Percentiles rank a stretch among this genome's conserved stretches.
phyloP scores from a whole-genome alignment of 305 asterid genomes.

The Lippia alba region DNA sequence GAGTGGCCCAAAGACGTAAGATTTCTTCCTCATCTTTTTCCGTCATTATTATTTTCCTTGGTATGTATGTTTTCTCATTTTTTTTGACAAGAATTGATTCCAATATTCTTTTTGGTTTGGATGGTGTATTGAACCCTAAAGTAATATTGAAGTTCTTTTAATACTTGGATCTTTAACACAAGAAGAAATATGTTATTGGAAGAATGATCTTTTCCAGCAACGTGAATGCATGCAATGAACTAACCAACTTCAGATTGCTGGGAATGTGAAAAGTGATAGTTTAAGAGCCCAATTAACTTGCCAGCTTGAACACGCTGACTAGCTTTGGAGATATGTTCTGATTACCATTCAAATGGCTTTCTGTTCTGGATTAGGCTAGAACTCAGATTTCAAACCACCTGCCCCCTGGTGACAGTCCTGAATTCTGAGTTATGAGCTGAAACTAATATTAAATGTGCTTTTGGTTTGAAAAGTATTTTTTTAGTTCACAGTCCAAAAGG shows the following conservation, averaged over 20 bases:
- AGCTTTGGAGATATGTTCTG: neutral
- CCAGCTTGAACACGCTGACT: neutral
- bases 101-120: constrained; percentile 31
- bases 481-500: neutral
- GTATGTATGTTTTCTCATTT: constrained; percentile 10
- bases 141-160: constrained; percentile 2
- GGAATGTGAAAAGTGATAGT: neutral
- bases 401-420: neutral
- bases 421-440: neutral
- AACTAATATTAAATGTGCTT: neutral
- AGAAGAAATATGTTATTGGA: constrained; percentile 23
- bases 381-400: neutral
- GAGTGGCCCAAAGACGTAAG: constrained; percentile 99
- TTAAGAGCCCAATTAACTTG: neutral
- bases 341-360: neutral
- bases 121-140: constrained; percentile 12
- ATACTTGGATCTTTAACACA: constrained; percentile 13
- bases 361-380: neutral
- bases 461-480: neutral
- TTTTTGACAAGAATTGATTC: constrained; percentile 23
- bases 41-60: constrained; percentile 25
- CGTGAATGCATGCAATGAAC: neutral
- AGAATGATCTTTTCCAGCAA: neutral
- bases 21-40: constrained; percentile 25
- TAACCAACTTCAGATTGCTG: neutral